phyloP scores from a whole-genome alignment of 768 basidiomycete genomes.

The Leccinum incarnatum region DNA sequence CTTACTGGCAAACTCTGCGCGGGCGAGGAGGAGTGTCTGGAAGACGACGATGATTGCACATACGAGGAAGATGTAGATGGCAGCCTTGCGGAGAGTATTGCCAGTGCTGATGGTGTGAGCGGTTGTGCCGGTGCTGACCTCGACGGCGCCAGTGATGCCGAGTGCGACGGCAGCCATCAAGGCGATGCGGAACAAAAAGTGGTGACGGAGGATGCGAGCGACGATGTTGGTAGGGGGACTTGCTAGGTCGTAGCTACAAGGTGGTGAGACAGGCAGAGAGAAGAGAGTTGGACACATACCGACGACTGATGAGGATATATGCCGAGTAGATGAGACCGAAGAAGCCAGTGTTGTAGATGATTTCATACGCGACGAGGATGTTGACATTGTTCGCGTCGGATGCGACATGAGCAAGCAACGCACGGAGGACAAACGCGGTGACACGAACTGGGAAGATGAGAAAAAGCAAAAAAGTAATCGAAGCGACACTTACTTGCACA shows the following conservation, averaged over 20 bases:
- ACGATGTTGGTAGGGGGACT: constrained; percentile 18
- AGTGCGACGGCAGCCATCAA: constrained; percentile 26
- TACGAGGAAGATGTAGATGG: constrained; percentile 31
- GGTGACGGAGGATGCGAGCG: constrained; percentile 16
- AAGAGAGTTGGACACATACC: constrained; percentile 17
- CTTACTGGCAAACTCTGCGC: constrained; percentile 15
- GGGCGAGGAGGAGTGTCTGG: constrained; percentile 20
- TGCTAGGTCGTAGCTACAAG: constrained; percentile 11
- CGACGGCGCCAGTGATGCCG: constrained; percentile 29
- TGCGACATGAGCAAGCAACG: constrained; percentile 10
- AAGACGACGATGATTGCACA: constrained; percentile 22
- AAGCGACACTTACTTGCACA: constrained; percentile 21
- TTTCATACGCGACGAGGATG: constrained; percentile 27
- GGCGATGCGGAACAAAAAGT: constrained; percentile 24
- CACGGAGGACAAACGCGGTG: constrained; percentile 17
- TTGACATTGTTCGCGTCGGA: constrained; percentile 22
- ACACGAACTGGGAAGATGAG: constrained; percentile 14
- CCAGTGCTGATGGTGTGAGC: constrained; percentile 13
- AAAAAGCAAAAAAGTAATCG: accelerated
- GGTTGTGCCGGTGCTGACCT: constrained; percentile 5
- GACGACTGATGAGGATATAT: constrained; percentile 28
- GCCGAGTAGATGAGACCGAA: constrained; percentile 31
- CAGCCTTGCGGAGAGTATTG: constrained; percentile 25
- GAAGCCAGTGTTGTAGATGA: constrained; percentile 36
- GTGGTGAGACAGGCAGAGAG: background rate